Evolutionary conservation across 352 stramenopile genomes (phyloP).

Genomic region (Pythium utonaiense): DNA sequence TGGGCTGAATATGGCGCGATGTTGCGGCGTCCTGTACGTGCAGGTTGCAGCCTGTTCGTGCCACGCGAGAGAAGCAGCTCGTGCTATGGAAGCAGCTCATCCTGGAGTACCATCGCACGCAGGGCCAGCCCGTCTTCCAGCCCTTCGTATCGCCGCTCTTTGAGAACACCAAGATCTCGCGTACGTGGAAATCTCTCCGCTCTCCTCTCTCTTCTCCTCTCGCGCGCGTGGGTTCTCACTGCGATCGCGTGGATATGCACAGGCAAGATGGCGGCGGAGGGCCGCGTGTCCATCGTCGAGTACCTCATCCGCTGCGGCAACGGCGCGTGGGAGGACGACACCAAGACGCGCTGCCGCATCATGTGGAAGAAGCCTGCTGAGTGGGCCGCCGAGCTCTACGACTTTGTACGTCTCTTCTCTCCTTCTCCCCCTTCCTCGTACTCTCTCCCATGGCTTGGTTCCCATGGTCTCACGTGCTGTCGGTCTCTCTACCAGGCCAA

Average conservation of each 20-base stretch:
- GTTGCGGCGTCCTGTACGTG: neutral
- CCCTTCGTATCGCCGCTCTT: slow-evolving; percentile 67
- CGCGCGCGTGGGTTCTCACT: no score
- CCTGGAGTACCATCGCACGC: slow-evolving; percentile 76
- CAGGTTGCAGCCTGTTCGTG: slow-evolving; percentile 75
- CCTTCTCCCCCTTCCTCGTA: no score
- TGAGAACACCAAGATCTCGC: slow-evolving; percentile 82
- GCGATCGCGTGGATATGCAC: no score
- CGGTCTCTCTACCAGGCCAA: slow-evolving; percentile 35
- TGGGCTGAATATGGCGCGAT: neutral
- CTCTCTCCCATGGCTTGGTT: no score
- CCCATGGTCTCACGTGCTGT: neutral
- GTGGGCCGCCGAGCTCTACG: slow-evolving; percentile 83
- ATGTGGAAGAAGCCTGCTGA: slow-evolving; percentile 85
- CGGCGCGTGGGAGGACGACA: slow-evolving; percentile 78
- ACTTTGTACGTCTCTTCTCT: slow-evolving; percentile 50
- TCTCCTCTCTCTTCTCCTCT: neutral
- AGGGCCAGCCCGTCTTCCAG: slow-evolving; percentile 69
- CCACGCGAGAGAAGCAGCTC: slow-evolving; percentile 84
- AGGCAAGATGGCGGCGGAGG: slow-evolving; percentile 74
- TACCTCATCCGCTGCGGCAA: slow-evolving; percentile 77
- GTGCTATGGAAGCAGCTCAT: slow-evolving; percentile 85
- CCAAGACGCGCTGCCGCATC: slow-evolving; percentile 70
- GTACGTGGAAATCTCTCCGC: slow-evolving; percentile 23
- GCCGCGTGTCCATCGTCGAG: slow-evolving; percentile 62